Conservation (phyloP, 495 filamentous ascomycete genomes). For the Parachaetomium inaequale region DNA sequence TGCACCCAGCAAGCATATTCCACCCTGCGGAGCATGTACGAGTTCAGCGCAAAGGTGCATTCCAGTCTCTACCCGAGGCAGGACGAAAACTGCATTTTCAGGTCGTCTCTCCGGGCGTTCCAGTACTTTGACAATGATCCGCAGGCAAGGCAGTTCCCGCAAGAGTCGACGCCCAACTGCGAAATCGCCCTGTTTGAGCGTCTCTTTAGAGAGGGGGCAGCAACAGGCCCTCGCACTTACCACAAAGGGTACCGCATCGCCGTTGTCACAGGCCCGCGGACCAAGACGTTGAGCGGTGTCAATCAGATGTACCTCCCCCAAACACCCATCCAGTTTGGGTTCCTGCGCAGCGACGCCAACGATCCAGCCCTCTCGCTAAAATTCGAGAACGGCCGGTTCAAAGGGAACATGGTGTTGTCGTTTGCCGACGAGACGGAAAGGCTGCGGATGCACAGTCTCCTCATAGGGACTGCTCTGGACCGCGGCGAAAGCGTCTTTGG, state of each 20-base stretch:
- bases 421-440: slow-evolving; percentile 69
- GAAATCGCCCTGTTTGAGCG: slow-evolving; percentile 70
- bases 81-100: slow-evolving; percentile 64
- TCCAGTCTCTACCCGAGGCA: slow-evolving; percentile 59
- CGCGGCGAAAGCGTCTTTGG: slow-evolving; percentile 59
- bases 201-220: slow-evolving; percentile 56
- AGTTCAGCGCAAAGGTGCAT: slow-evolving; percentile 72
- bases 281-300: slow-evolving; percentile 69
- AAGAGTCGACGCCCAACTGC: slow-evolving; percentile 66
- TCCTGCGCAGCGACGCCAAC: slow-evolving; percentile 63
- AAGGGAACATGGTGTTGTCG: slow-evolving; percentile 66
- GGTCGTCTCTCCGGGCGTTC: slow-evolving; percentile 61
- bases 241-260: slow-evolving; percentile 74
- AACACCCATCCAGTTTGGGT: slow-evolving; percentile 66
- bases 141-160: slow-evolving; percentile 63
- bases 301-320: slow-evolving; percentile 59
- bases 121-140: slow-evolving; percentile 70
- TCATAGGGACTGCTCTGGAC: slow-evolving; percentile 62
- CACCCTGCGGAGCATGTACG: slow-evolving; percentile 72
- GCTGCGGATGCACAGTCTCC: slow-evolving; percentile 59
- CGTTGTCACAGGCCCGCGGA: slow-evolving; percentile 69
- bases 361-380: slow-evolving; percentile 64
- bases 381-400: slow-evolving; percentile 60
- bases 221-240: slow-evolving; percentile 60
- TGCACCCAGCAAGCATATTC: slow-evolving; percentile 71